Conservation (phyloP, 1,284 basidiomycete genomes). For the Grifola frondosa region DNA sequence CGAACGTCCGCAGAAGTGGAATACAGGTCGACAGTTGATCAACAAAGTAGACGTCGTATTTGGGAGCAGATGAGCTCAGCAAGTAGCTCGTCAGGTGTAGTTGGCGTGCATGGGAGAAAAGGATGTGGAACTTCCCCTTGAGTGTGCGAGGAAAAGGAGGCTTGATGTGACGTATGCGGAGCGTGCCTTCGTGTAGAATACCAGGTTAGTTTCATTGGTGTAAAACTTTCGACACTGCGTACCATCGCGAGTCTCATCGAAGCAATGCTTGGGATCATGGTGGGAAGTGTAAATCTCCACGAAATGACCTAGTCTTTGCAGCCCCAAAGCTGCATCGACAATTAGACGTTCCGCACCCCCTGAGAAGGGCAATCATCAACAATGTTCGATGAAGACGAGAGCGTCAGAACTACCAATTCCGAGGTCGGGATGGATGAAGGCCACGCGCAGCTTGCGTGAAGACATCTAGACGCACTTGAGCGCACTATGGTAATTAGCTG, state of each 20-base stretch:
- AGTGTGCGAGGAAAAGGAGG: conserved; percentile 81
- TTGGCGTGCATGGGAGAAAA: conserved; percentile 89
- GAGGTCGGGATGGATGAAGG: conserved; percentile 93
- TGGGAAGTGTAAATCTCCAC: conserved; percentile 96
- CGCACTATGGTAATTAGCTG: too few relatives aligned
- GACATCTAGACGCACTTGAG: conserved; percentile 4
- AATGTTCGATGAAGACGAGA: background rate
- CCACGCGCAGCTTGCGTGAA: conserved; percentile 44
- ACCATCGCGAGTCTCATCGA: conserved; percentile 91
- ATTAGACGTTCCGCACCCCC: conserved; percentile 95
- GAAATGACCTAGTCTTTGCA: conserved; percentile 82
- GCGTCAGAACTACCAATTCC: conserved; percentile 73
- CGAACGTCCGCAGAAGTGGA: conserved; percentile 74
- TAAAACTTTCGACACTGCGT: conserved; percentile 16
- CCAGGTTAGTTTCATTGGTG: background rate
- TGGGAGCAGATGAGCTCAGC: conserved; percentile 42
- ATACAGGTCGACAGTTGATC: conserved; percentile 94
- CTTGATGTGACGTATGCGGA: conserved; percentile 76
- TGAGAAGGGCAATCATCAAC: conserved; percentile 32
- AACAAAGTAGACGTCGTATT: conserved; percentile 88
- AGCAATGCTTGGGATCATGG: conserved; percentile 83
- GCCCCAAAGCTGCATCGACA: conserved; percentile 91
- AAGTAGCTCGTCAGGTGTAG: conserved; percentile 75
- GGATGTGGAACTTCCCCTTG: conserved; percentile 78
- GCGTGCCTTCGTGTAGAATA: conserved; percentile 73